A percentile compares a stretch with the other conserved stretches of the same genome.
These are phyloP conservation scores for Chaetoceros tenuissimus DNA, from an alignment of 108 stramenopile genomes.

Conservation along the genomic window DNA sequence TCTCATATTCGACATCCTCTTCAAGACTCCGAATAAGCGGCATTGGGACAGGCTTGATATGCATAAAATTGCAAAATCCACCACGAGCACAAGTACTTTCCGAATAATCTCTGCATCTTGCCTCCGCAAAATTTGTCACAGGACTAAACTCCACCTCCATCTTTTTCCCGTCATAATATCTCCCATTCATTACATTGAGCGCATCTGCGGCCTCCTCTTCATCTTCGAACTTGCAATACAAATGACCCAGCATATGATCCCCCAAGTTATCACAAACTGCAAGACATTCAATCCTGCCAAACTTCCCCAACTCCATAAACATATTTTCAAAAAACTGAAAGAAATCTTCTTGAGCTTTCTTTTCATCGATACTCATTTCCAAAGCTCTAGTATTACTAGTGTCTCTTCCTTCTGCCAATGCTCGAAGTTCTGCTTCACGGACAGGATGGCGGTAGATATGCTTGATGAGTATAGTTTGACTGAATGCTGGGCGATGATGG, in stretches of 20 bases:
- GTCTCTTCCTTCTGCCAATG: conserved; percentile 17
- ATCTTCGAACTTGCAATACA: conserved; percentile 87
- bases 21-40: conserved; percentile 63
- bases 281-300: conserved; percentile 89
- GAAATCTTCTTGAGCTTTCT: conserved; percentile 80
- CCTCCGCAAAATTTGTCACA: conserved; percentile 94
- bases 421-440: conserved; percentile 49
- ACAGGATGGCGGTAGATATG: conserved; percentile 91
- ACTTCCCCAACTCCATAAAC: conserved; percentile 86
- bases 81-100: conserved; percentile 79
- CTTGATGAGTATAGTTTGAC: conserved; percentile 90
- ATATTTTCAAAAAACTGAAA: conserved; percentile 65
- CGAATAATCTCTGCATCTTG: conserved; percentile 91
- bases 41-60: conserved; percentile 78
- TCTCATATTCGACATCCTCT: conserved; percentile 38
- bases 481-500: conserved; percentile 94
- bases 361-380: conserved; percentile 41
- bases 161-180: conserved; percentile 87
- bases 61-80: conserved; percentile 98
- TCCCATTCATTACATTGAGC: conserved; percentile 78
- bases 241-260: conserved; percentile 97
- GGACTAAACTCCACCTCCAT: conserved; percentile 91
- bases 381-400: conserved; percentile 32
- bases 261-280: conserved; percentile 96
- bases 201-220: conserved; percentile 95